phyloP scores from a whole-genome alignment of 2,329 filamentous ascomycete species.

The Pseudogymnoascus destructans region DNA sequence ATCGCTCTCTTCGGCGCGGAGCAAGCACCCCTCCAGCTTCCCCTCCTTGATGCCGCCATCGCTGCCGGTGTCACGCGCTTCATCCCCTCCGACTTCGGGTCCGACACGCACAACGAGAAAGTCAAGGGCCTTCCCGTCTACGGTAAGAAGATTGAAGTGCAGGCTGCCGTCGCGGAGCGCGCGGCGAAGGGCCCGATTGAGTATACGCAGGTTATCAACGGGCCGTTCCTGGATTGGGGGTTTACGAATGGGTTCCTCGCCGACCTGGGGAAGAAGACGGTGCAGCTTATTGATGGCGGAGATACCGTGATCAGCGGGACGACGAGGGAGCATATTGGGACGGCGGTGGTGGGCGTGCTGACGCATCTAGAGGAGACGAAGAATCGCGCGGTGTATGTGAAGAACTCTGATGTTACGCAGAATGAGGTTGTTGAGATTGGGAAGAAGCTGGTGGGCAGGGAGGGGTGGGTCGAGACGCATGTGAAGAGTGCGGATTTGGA shows the following conservation, averaged over 20 bases:
- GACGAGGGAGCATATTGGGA: slow-evolving; percentile 33
- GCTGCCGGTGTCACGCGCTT: slow-evolving; percentile 47
- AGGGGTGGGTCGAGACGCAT: slow-evolving; percentile 19
- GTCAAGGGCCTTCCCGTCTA: slow-evolving; percentile 37
- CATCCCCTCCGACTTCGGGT: slow-evolving; percentile 44
- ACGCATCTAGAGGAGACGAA: slow-evolving; percentile 37
- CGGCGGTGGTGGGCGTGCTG: slow-evolving; percentile 37
- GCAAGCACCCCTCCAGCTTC: slow-evolving; percentile 32
- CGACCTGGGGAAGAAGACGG: slow-evolving; percentile 30
- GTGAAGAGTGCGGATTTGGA: slow-evolving; percentile 13
- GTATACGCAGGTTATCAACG: slow-evolving; percentile 42
- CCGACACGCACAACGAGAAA: slow-evolving; percentile 29
- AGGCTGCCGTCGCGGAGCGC: slow-evolving; percentile 31
- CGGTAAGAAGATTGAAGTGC: slow-evolving; percentile 33
- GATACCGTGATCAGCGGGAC: slow-evolving; percentile 36
- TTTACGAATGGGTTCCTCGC: slow-evolving; percentile 32
- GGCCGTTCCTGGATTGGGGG: slow-evolving; percentile 47
- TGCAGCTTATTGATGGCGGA: slow-evolving; percentile 38
- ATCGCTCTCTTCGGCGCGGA: slow-evolving; percentile 34
- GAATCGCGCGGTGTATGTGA: slow-evolving; percentile 37
- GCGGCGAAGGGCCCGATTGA: slow-evolving; percentile 32
- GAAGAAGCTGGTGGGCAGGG: slow-evolving; percentile 26
- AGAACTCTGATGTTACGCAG: slow-evolving; percentile 34
- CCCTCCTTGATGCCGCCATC: slow-evolving; percentile 43
- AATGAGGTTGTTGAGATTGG: slow-evolving; percentile 26